Evolutionary conservation across 2,329 filamentous ascomycete species (phyloP).

Genomic region (Fusarium falciforme): DNA sequence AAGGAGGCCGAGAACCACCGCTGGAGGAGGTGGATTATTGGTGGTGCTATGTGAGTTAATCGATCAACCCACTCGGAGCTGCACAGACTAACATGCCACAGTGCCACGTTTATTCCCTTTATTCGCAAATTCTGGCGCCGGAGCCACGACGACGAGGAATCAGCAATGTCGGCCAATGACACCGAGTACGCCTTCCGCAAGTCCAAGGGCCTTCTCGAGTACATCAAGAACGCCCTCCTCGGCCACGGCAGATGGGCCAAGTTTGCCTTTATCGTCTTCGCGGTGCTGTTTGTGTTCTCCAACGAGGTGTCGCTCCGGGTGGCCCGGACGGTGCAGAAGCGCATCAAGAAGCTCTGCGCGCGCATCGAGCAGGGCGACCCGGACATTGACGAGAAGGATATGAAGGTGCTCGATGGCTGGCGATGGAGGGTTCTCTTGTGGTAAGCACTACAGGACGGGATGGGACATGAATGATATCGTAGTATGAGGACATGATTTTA

Average conservation of each 20-base stretch:
- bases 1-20: constrained; percentile 60
- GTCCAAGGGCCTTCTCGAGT: constrained; percentile 61
- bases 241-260: constrained; percentile 60
- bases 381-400: constrained; percentile 59
- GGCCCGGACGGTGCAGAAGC: constrained; percentile 62
- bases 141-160: constrained; percentile 52
- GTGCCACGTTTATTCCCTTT: constrained; percentile 63
- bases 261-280: constrained; percentile 66
- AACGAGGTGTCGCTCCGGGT: constrained; percentile 69
- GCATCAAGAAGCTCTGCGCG: constrained; percentile 59
- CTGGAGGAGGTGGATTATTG: constrained; percentile 65
- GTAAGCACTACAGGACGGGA: constrained; percentile 37
- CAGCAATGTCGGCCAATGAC: constrained; percentile 56
- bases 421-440: constrained; percentile 66
- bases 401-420: constrained; percentile 65
- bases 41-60: constrained; percentile 60
- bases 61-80: background rate
- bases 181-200: constrained; percentile 69
- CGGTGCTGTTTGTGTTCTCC: constrained; percentile 68
- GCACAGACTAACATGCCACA: constrained; percentile 39
- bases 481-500: constrained; percentile 48
- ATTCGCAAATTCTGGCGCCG: constrained; percentile 65
- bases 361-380: constrained; percentile 61
- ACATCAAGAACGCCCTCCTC: constrained; percentile 59
- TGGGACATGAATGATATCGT: constrained; percentile 31